phyloP scores from a whole-genome alignment of 2,329 filamentous ascomycete species.

The Pyrenochaeta sp. region DNA sequence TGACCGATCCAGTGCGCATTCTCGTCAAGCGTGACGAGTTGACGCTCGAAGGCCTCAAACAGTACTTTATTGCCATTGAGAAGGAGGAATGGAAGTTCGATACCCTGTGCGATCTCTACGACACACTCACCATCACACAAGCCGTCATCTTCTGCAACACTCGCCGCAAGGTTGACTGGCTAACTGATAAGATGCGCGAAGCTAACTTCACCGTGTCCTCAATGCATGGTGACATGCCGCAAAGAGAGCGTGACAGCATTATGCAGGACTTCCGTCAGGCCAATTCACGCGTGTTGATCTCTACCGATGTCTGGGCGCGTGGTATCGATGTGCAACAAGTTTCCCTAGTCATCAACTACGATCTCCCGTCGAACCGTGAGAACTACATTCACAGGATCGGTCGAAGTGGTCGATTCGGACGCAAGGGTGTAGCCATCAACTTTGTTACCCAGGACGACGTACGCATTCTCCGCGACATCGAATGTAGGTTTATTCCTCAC shows the following conservation, averaged over 20 bases:
- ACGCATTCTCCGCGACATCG: conserved; percentile 95
- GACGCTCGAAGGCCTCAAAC: conserved; percentile 96
- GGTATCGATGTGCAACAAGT: conserved; percentile 99
- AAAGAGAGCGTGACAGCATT: conserved; percentile 97
- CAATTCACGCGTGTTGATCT: conserved; percentile 94
- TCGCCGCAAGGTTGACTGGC: conserved; percentile 97
- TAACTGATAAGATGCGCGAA: conserved; percentile 99
- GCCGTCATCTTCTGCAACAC: conserved; percentile 99
- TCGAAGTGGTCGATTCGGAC: conserved; percentile 91
- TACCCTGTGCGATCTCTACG: conserved; percentile 97
- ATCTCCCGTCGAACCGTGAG: conserved; percentile 96
- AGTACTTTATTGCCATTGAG: conserved; percentile 99
- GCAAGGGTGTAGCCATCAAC: conserved; percentile 99
- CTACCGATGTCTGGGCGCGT: conserved; percentile 96
- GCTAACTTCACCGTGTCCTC: conserved; percentile 98
- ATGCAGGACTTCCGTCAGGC: conserved; percentile 99
- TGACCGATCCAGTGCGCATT: conserved; percentile 96
- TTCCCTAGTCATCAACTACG: conserved; percentile 98
- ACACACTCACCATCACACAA: conserved; percentile 97
- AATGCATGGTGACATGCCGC: conserved; percentile 99
- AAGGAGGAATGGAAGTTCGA: conserved; percentile 99
- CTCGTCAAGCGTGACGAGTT: conserved; percentile 98
- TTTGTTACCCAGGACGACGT: conserved; percentile 99
- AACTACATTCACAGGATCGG: conserved; percentile 99
- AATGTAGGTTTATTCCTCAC: conserved; percentile 66